These are phyloP conservation scores for Ceratobasidium sp. DNA, from an alignment of 1,284 basidiomycete species.

Conservation along the genomic window DNA sequence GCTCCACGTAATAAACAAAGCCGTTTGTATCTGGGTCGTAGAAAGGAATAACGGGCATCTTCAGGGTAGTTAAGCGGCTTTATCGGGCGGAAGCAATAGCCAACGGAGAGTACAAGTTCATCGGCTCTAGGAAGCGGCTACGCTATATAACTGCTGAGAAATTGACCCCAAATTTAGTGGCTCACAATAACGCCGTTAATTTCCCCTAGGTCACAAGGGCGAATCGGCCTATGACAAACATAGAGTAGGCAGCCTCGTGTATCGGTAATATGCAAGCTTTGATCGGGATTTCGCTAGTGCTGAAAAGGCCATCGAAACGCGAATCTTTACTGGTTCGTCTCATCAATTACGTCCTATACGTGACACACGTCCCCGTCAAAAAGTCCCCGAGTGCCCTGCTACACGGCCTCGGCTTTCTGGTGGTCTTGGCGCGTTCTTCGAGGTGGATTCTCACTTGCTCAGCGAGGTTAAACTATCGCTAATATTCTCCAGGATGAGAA, in stretches of 20 bases:
- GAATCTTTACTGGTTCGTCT: too few species aligned
- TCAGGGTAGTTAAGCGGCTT: neutral
- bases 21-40: constrained; percentile 34
- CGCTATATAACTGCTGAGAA: neutral
- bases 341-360: too few species aligned
- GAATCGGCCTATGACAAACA: neutral
- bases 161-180: neutral
- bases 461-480: too few species aligned
- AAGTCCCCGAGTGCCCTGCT: too few species aligned
- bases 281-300: neutral
- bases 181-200: neutral
- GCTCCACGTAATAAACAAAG: constrained; percentile 25
- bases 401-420: too few species aligned
- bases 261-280: neutral
- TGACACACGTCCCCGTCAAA: too few species aligned
- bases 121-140: neutral
- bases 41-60: constrained; percentile 12
- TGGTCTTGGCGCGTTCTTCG: too few species aligned
- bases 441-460: too few species aligned
- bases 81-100: neutral
- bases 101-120: neutral
- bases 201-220: neutral
- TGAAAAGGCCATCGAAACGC: neutral
- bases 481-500: too few species aligned
- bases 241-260: neutral